Evolutionary conservation across 2,329 filamentous ascomycete genomes (phyloP).

Genomic region (Monosporascus sp.): DNA sequence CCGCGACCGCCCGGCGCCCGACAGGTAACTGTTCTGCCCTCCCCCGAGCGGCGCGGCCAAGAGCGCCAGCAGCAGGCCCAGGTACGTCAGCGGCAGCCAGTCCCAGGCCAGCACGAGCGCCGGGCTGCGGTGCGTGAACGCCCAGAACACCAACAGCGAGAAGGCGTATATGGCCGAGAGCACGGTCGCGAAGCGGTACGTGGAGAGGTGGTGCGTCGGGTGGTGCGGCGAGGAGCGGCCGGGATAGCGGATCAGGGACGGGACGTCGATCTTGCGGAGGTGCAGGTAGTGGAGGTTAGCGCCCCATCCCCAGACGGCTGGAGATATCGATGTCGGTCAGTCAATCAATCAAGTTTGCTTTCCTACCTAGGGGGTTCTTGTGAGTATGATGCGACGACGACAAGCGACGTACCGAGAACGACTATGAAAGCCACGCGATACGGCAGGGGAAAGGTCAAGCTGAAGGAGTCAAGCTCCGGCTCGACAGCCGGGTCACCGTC

Average conservation of each 20-base stretch:
- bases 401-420: conserved; percentile 62
- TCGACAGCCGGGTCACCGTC: conserved; percentile 70
- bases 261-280: conserved; percentile 77
- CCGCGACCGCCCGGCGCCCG: conserved; percentile 65
- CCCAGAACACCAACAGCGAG: conserved; percentile 80
- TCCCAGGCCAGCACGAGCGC: conserved; percentile 71
- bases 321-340: conserved; percentile 6
- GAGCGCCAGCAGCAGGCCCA: conserved; percentile 64
- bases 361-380: background rate
- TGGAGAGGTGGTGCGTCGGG: conserved; percentile 70
- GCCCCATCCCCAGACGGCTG: conserved; percentile 94
- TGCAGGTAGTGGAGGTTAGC: conserved; percentile 85
- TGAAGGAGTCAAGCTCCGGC: conserved; percentile 75
- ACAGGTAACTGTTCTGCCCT: conserved; percentile 45
- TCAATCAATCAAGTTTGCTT: background rate
- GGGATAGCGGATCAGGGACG: conserved; percentile 81
- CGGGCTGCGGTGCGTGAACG: conserved; percentile 65
- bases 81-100: conserved; percentile 80
- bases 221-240: conserved; percentile 65
- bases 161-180: conserved; percentile 65
- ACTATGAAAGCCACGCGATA: conserved; percentile 84
- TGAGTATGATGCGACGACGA: conserved; percentile 1
- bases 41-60: conserved; percentile 62
- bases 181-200: conserved; percentile 77
- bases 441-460: conserved; percentile 78